Conservation (phyloP, 352 stramenopile species). For the Blastocystis sp. region DNA sequence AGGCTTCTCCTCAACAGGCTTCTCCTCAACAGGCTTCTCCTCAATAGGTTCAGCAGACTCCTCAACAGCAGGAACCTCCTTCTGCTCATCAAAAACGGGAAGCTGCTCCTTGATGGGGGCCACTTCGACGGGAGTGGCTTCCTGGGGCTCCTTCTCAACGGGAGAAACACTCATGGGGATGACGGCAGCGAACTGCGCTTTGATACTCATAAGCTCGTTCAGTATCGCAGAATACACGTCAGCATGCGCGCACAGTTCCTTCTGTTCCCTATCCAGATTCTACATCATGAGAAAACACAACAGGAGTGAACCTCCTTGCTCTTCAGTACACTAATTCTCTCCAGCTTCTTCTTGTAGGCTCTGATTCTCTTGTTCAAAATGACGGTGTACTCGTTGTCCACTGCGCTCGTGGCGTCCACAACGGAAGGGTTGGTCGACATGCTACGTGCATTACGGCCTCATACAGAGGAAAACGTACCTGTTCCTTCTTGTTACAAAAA, state of each 20-base stretch:
- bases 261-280: conserved; percentile 20
- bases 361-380: conserved; percentile 56
- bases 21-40: no score
- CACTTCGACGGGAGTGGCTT: background rate
- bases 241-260: conserved; percentile 34
- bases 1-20: conserved; percentile 7
- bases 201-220: conserved; percentile 31
- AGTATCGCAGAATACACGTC: conserved; percentile 42
- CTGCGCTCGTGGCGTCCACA: background rate
- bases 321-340: conserved; percentile 29
- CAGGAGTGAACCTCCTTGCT: conserved; percentile 13
- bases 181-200: background rate
- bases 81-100: no score
- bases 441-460: background rate
- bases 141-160: background rate
- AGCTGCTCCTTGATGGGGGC: background rate
- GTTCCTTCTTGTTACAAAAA: background rate
- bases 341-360: conserved; percentile 59
- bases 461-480: background rate
- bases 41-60: no score
- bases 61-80: no score
- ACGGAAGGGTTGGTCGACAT: conserved; percentile 15
- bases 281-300: background rate
- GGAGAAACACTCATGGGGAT: background rate
- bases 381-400: conserved; percentile 5